phyloP scores from a whole-genome alignment of 768 basidiomycete species.

The Naematelia encephala region DNA sequence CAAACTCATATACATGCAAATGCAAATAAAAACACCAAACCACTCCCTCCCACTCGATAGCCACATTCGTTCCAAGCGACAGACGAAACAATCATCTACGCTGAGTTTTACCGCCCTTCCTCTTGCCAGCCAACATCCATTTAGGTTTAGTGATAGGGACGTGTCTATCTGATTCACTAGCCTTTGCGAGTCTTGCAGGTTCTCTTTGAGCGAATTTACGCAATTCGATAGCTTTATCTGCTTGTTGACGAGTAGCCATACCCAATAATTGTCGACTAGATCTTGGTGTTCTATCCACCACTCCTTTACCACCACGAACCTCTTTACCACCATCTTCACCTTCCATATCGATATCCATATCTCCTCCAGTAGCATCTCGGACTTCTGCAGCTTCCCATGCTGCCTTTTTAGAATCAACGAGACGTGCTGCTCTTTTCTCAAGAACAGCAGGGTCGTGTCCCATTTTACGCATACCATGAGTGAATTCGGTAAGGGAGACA shows the following conservation, averaged over 20 bases:
- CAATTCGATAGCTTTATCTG: constrained; percentile 70
- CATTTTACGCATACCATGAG: constrained; percentile 73
- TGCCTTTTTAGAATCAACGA: constrained; percentile 55
- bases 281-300: constrained; percentile 60
- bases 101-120: constrained; percentile 51
- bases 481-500: constrained; percentile 68
- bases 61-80: too few relatives aligned
- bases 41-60: too few relatives aligned
- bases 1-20: background rate
- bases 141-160: constrained; percentile 51
- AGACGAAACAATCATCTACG: constrained; percentile 30
- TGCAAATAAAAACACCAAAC: background rate
- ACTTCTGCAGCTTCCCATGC: constrained; percentile 67
- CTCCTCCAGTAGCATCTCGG: constrained; percentile 54
- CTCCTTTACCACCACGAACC: constrained; percentile 7
- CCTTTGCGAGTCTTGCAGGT: constrained; percentile 83
- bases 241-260: constrained; percentile 76
- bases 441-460: constrained; percentile 85
- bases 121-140: constrained; percentile 49
- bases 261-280: constrained; percentile 74
- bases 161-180: constrained; percentile 66
- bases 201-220: constrained; percentile 82
- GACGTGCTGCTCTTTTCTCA: constrained; percentile 76
- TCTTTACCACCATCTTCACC: constrained; percentile 21
- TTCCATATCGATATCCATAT: constrained; percentile 61